Evolutionary conservation across 495 filamentous ascomycete genomes (phyloP).

Genomic region (Podospora appendiculata): DNA sequence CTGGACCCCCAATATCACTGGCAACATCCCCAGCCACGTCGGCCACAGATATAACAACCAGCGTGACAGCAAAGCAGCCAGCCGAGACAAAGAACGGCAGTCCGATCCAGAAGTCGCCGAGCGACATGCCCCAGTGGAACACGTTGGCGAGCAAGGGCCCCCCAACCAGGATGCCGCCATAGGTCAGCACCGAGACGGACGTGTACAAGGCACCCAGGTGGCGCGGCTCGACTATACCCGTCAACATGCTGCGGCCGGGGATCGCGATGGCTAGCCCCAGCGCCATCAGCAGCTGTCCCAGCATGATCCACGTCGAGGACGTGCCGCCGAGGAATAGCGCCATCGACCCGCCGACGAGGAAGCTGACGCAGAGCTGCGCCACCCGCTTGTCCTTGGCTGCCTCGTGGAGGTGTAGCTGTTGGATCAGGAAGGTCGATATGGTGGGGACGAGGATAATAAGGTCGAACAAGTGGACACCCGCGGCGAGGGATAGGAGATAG

Average conservation of each 20-base stretch:
- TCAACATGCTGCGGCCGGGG: constrained; percentile 37
- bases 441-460: constrained; percentile 39
- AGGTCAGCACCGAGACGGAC: constrained; percentile 46
- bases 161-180: constrained; percentile 40
- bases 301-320: constrained; percentile 5
- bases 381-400: constrained; percentile 42
- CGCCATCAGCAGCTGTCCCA: constrained; percentile 8
- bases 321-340: constrained; percentile 6
- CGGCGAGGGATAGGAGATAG: constrained; percentile 44
- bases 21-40: too few relatives aligned
- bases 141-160: constrained; percentile 40
- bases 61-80: constrained; percentile 2
- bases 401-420: constrained; percentile 22
- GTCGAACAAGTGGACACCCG: constrained; percentile 39
- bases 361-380: constrained; percentile 35
- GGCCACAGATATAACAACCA: neutral
- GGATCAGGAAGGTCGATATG: constrained; percentile 24
- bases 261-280: constrained; percentile 9
- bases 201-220: constrained; percentile 49
- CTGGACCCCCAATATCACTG: too few relatives aligned
- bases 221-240: constrained; percentile 35
- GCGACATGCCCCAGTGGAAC: constrained; percentile 39
- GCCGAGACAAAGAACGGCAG: constrained; percentile 25
- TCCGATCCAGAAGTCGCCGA: constrained; percentile 43
- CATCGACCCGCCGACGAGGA: constrained; percentile 36